Evolutionary conservation across 2,329 filamentous ascomycete species (phyloP).

Genomic region (Penicillium sp.): DNA sequence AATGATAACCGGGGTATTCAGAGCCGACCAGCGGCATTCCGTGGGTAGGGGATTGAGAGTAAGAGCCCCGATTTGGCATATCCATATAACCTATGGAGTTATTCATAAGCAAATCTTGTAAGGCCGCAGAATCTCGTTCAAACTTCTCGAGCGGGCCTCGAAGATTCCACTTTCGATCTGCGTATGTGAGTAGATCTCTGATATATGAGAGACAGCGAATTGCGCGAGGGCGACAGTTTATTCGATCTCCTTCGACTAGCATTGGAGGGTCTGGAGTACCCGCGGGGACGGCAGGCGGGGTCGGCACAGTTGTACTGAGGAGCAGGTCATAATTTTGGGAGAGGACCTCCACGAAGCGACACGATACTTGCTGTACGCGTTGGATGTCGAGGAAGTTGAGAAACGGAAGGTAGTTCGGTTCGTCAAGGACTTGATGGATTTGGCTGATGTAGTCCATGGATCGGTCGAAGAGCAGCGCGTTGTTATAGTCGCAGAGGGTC

Average conservation of each 20-base stretch:
- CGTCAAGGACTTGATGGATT: constrained; percentile 67
- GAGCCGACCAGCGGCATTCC: constrained; percentile 22
- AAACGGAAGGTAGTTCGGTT: constrained; percentile 62
- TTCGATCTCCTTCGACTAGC: constrained; percentile 31
- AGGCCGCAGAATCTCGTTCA: constrained; percentile 28
- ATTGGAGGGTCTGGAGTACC: constrained; percentile 35
- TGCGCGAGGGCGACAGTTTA: constrained; percentile 36
- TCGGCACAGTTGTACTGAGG: constrained; percentile 32
- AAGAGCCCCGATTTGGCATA: constrained; percentile 8
- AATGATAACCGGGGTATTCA: constrained; percentile 20
- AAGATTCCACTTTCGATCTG: constrained; percentile 37
- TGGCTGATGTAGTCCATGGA: constrained; percentile 77
- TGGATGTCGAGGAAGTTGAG: constrained; percentile 87
- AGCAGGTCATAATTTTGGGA: constrained; percentile 53
- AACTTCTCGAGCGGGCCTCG: constrained; percentile 32
- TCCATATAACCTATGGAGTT: constrained; percentile 20
- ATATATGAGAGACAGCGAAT: constrained; percentile 34
- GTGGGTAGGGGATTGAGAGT: constrained; percentile 11
- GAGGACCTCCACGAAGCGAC: constrained; percentile 58
- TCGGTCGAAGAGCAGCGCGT: constrained; percentile 81
- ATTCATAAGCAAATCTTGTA: constrained; percentile 29
- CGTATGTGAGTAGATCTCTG: constrained; percentile 34
- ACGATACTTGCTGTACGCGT: constrained; percentile 71
- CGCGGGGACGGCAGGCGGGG: constrained; percentile 28
- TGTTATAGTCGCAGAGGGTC: constrained; percentile 69